Evolutionary conservation across 176 grass and related monocot genomes (phyloP).

Genomic region (Juncus inflexus): DNA sequence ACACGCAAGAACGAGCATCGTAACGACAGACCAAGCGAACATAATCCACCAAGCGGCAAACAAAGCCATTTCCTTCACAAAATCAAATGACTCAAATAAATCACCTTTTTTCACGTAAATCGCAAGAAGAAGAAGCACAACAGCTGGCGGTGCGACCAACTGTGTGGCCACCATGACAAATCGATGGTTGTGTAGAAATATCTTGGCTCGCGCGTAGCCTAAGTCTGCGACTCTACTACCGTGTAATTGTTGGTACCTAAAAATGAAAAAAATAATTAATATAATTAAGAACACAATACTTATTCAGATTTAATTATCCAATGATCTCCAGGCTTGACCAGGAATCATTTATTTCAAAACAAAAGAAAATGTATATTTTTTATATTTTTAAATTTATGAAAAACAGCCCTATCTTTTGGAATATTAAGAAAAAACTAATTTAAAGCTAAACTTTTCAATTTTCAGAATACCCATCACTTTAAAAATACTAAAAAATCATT

Average conservation of each 20-base stretch:
- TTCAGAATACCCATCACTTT: no score
- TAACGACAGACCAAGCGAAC: conserved; percentile 49
- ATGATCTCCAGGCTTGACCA: no score
- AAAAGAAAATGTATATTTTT: no score
- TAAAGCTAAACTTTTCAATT: no score
- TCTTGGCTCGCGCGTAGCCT: conserved; percentile 83
- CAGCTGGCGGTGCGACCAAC: conserved; percentile 47
- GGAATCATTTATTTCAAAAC: no score
- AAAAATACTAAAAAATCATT: no score
- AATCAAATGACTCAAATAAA: conserved; percentile 64
- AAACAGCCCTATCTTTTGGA: no score
- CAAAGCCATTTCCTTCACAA: conserved; percentile 65
- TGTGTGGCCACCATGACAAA: conserved; percentile 63
- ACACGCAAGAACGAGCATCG: conserved; percentile 45
- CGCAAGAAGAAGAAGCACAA: conserved; percentile 55
- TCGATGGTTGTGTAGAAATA: conserved; percentile 91
- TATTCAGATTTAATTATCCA: no score
- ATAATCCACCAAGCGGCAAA: conserved; percentile 64
- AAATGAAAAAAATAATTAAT: background rate
- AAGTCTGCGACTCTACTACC: conserved; percentile 50
- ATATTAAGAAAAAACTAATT: no score
- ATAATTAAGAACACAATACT: no score
- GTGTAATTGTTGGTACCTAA: conserved; percentile 74
- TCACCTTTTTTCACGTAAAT: conserved; percentile 59
- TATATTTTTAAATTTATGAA: no score